phyloP scores from a whole-genome alignment of 768 basidiomycete genomes.

The Panellus pusillus region DNA sequence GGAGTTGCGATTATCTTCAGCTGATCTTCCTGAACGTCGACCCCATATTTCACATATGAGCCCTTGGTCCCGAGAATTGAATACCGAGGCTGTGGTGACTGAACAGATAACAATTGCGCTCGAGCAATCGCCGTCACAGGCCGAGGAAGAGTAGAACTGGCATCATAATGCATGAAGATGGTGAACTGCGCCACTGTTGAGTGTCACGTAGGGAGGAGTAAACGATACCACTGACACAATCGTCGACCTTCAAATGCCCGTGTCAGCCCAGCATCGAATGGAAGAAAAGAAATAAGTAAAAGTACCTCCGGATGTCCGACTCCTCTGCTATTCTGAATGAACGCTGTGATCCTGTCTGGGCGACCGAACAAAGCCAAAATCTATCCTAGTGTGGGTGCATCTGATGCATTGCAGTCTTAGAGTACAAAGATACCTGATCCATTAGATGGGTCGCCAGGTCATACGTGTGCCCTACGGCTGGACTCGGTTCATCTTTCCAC shows the following conservation, averaged over 20 bases:
- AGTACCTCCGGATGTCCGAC: constrained; percentile 49
- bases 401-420: neutral
- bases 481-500: constrained; percentile 75
- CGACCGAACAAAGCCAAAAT: constrained; percentile 69
- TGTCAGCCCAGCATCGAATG: too few relatives aligned
- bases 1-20: constrained; percentile 57
- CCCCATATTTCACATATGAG: constrained; percentile 70
- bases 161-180: constrained; percentile 51
- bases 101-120: constrained; percentile 68
- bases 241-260: constrained; percentile 45
- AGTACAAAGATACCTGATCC: constrained; percentile 55
- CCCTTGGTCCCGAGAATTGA: constrained; percentile 71
- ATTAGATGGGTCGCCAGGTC: constrained; percentile 82
- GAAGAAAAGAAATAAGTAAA: too few relatives aligned
- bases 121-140: constrained; percentile 69
- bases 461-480: constrained; percentile 66
- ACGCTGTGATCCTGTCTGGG: constrained; percentile 66
- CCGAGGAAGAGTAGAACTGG: constrained; percentile 39
- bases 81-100: constrained; percentile 68
- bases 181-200: constrained; percentile 42
- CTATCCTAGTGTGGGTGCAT: constrained; percentile 1
- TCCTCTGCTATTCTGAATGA: constrained; percentile 69
- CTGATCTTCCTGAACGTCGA: constrained; percentile 80
- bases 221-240: constrained; percentile 45
- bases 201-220: neutral